These are phyloP conservation scores for Microbotryum silenes-acaulis DNA, from an alignment of 1,284 basidiomycete species.

Conservation along the genomic window DNA sequence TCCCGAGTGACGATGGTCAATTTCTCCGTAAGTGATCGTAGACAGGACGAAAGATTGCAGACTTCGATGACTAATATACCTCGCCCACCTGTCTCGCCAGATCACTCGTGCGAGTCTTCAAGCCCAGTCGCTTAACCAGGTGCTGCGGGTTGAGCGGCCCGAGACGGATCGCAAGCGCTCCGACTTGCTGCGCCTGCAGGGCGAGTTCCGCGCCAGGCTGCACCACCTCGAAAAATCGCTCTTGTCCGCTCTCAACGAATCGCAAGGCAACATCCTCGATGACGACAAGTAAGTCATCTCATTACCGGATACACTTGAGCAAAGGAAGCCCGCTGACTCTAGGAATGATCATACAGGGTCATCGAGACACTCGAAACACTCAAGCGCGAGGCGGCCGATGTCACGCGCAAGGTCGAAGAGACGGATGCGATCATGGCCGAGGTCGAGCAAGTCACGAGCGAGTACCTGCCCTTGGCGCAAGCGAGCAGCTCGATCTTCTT, in stretches of 20 bases:
- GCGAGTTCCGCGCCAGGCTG: conserved; percentile 89
- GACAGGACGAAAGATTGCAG: background rate
- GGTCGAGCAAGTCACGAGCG: conserved; percentile 88
- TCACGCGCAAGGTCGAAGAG: conserved; percentile 93
- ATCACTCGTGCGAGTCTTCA: conserved; percentile 88
- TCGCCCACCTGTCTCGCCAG: conserved; percentile 1
- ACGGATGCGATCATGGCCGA: conserved; percentile 93
- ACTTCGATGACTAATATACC: background rate
- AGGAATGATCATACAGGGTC: conserved; percentile 46
- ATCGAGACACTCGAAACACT: conserved; percentile 94
- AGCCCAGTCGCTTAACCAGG: conserved; percentile 94
- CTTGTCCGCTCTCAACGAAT: conserved; percentile 92
- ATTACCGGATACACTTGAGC: background rate
- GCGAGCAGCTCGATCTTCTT: conserved; percentile 98
- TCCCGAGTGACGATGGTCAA: conserved; percentile 99
- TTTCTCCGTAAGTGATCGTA: conserved; percentile 69
- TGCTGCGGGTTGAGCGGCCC: conserved; percentile 91
- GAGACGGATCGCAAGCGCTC: conserved; percentile 94
- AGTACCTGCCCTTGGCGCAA: conserved; percentile 90
- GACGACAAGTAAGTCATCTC: conserved; percentile 64
- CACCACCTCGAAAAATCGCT: conserved; percentile 88
- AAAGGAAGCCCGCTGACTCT: background rate
- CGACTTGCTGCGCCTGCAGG: conserved; percentile 98
- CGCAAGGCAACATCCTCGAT: conserved; percentile 91
- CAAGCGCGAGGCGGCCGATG: conserved; percentile 94